These are phyloP conservation scores for Podospora australis DNA, from an alignment of 495 filamentous ascomycete species.

Conservation along the genomic window DNA sequence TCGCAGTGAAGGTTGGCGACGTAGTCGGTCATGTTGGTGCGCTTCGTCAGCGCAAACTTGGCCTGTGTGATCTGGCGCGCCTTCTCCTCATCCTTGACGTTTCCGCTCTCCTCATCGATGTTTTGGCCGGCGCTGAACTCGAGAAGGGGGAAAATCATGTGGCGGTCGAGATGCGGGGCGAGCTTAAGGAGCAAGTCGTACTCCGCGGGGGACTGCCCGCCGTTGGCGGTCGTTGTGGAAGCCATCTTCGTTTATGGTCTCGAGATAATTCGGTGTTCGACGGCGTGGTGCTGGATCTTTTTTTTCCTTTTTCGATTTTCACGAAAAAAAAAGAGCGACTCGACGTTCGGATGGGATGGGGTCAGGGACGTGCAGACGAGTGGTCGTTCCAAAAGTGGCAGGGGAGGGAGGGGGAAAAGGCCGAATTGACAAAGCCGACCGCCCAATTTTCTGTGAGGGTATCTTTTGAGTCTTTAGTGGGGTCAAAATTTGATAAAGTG, in stretches of 20 bases:
- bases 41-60: constrained; percentile 87
- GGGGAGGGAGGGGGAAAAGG: constrained; percentile 3
- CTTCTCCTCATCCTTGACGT: constrained; percentile 47
- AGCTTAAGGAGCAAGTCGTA: constrained; percentile 83
- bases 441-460: constrained; percentile 26
- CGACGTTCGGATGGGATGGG: neutral
- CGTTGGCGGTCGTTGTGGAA: constrained; percentile 42
- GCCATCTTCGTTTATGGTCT: no score
- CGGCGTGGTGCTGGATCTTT: neutral
- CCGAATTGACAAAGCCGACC: constrained; percentile 10
- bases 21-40: constrained; percentile 97
- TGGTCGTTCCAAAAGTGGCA: neutral
- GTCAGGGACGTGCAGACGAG: neutral
- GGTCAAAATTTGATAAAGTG: constrained; percentile 33
- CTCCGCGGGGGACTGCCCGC: constrained; percentile 47
- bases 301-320: neutral
- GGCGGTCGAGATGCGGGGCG: constrained; percentile 87
- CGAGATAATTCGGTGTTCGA: neutral
- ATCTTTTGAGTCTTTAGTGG: constrained; percentile 29
- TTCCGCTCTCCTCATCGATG: constrained; percentile 46
- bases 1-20: constrained; percentile 82
- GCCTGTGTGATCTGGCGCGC: constrained; percentile 66
- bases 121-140: constrained; percentile 63
- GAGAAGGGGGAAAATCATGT: constrained; percentile 89
- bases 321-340: neutral